Evolutionary conservation across 1,284 basidiomycete species (phyloP), one percentile per base, ranked within the genome.

Genomic region (Moniliophthora roreri): DNA sequence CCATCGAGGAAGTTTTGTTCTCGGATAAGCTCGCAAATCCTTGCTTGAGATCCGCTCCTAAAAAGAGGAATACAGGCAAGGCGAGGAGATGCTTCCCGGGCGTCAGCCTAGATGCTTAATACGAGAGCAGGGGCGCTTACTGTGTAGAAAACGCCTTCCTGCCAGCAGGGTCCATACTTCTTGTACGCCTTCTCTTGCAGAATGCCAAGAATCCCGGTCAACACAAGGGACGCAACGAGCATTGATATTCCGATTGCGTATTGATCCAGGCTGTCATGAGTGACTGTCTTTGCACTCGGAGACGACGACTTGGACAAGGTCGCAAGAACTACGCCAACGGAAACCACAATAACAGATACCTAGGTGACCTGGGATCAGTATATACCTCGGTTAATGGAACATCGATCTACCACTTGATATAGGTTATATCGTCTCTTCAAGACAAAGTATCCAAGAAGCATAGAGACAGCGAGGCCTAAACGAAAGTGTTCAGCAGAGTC

Each of bases 121-220:
- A 38, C 8, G 11, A 23, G 26, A 2, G 36, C 38, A 15, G 23
- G 1, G 28, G 48, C 15, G 55, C 73, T 51, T 62, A 88, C 87
- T 35, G 84, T 88, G 62, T 95, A 96, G 68, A 96, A 95, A 1
- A 95, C 78, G 4, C 85, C 87, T 70, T 95, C 93, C 60, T 82
- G 82, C 93, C 93, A 96, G 62, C 83, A 85, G 0, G 85, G 84
- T 2, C 86, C 86, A 59, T 87, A 86, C 50, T 71, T 78, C 41
- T 70, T 74, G 64, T 91, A 96, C 2, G 92, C 93, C 48, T 74
- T 74, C 66, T 95, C 93, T 76, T 95, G 93, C 48, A 91, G 77
- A 20, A 92, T 64, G 0, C 93, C 93, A 51, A 93, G 80, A 10
- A 85, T 70, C 0, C 87, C 89, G 0, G 88, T 89, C 37, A 91